Evolutionary conservation across 495 filamentous ascomycete genomes (phyloP).

Genomic region (Penicillium daleae): DNA sequence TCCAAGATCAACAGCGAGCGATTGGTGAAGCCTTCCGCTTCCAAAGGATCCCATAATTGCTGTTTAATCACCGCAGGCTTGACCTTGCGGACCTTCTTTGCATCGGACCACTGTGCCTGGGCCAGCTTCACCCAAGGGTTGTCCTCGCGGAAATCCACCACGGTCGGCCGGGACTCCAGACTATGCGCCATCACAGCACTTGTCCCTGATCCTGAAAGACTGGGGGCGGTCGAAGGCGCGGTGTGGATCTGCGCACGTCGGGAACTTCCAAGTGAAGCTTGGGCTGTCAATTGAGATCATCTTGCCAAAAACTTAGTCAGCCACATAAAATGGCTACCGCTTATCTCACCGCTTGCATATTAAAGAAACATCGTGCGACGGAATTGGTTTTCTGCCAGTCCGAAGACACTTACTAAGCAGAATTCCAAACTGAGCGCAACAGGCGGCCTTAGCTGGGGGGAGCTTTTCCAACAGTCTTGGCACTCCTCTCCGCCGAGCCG

Average conservation of each 20-base stretch:
- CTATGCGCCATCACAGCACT: conserved; percentile 50
- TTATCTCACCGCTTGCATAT: not conserved
- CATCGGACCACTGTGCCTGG: conserved; percentile 80
- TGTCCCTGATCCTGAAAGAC: conserved; percentile 31
- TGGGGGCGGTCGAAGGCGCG: conserved; percentile 34
- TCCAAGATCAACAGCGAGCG: conserved; percentile 82
- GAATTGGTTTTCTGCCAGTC: not conserved
- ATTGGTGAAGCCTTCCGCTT: conserved; percentile 76
- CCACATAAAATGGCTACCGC: not conserved
- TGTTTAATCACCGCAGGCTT: conserved; percentile 84
- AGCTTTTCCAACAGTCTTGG: conserved; percentile 35
- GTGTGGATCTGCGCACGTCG: conserved; percentile 39
- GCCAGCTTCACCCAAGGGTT: conserved; percentile 82
- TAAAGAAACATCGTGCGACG: not conserved
- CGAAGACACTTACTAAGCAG: not conserved
- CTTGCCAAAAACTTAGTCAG: not conserved
- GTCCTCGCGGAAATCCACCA: conserved; percentile 75
- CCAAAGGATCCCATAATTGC: conserved; percentile 89
- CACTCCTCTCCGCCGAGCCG: conserved; percentile 35
- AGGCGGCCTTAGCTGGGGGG: conserved; percentile 14
- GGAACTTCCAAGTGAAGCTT: conserved; percentile 30
- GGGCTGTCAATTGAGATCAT: conserved; percentile 7
- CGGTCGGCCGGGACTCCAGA: conserved; percentile 58
- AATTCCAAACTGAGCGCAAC: not conserved
- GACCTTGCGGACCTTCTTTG: conserved; percentile 71